Percentiles rank a stretch among this genome's conserved stretches.
Conservation (phyloP, 495 filamentous ascomycete genomes). For the Cercophora sp. region DNA sequence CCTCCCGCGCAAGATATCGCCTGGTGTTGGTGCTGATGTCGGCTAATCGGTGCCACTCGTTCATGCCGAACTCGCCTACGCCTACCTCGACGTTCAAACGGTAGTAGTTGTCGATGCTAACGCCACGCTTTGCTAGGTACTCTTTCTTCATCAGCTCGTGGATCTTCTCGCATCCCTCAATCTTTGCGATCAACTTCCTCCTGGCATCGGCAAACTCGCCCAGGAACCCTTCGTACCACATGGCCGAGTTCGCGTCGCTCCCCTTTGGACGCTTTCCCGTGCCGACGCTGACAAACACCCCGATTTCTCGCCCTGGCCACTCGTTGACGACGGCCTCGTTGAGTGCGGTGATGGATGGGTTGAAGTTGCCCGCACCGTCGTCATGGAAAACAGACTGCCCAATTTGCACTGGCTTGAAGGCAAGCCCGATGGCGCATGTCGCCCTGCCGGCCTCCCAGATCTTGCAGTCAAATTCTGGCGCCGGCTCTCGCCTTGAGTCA, state of each 20-base stretch:
- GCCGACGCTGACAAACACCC: constrained; percentile 85
- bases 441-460: constrained; percentile 96
- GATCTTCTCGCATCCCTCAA: constrained; percentile 90
- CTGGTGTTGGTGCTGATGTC: constrained; percentile 92
- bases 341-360: constrained; percentile 77
- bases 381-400: constrained; percentile 92
- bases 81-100: constrained; percentile 96
- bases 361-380: constrained; percentile 88
- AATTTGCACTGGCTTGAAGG: constrained; percentile 93
- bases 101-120: constrained; percentile 89
- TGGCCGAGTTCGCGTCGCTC: constrained; percentile 60
- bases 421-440: constrained; percentile 85
- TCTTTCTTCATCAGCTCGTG: constrained; percentile 79
- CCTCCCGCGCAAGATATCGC: constrained; percentile 69
- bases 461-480: constrained; percentile 82
- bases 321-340: constrained; percentile 91
- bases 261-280: constrained; percentile 82
- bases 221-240: constrained; percentile 93
- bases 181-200: constrained; percentile 76
- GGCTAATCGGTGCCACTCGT: constrained; percentile 89
- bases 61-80: constrained; percentile 97
- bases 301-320: constrained; percentile 88
- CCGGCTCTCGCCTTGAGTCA: constrained; percentile 85
- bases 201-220: constrained; percentile 90
- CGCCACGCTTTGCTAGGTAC: constrained; percentile 68